Conservation (phyloP, 106 monocot genomes). For the Dendrobium catenatum region DNA sequence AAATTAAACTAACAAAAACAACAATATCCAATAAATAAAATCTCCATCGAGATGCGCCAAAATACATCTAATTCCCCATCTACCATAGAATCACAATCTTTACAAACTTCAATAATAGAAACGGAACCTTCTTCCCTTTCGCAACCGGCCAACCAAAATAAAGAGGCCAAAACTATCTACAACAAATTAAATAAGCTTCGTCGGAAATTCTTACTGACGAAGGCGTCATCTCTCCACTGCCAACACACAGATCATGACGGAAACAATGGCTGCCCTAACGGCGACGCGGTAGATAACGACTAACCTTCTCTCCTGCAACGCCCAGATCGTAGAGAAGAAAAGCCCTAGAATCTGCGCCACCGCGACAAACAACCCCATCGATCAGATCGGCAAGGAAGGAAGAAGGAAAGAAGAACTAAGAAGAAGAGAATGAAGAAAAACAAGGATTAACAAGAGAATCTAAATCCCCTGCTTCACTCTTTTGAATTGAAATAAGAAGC, state of each 20-base stretch:
- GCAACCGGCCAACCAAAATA: background rate
- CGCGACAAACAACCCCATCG: background rate
- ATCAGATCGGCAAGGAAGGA: background rate
- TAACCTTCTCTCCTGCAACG: constrained; percentile 39
- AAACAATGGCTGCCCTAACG: background rate
- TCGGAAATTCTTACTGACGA: background rate
- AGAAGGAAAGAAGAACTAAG: no score
- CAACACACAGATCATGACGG: background rate
- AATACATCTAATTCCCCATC: no score
- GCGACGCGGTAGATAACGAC: constrained; percentile 23
- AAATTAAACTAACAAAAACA: no score
- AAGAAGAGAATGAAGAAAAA: no score
- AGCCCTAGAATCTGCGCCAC: background rate
- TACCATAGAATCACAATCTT: background rate
- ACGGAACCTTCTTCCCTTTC: background rate
- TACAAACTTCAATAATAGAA: background rate
- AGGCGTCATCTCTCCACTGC: background rate
- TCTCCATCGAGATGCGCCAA: no score
- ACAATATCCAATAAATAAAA: no score
- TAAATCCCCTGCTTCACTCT: no score
- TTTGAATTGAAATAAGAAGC: no score
- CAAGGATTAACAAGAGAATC: no score
- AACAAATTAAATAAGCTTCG: background rate
- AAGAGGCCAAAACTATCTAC: background rate
- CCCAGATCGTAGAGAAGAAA: constrained; percentile 34